phyloP scores from a whole-genome alignment of 768 basidiomycete genomes.

The Boletus insuetus region DNA sequence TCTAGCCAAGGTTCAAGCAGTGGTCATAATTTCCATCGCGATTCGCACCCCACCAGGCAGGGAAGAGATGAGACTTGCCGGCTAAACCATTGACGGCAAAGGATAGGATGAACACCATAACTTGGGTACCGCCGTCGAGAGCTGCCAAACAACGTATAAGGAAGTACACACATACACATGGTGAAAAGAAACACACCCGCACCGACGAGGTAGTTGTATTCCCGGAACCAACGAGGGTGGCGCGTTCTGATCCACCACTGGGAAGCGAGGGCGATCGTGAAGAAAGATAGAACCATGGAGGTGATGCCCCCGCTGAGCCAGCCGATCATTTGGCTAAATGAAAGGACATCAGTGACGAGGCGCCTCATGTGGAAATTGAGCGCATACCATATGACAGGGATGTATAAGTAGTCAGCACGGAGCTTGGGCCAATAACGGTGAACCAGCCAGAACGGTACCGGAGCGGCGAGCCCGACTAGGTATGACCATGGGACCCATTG shows the following conservation, averaged over 20 bases:
- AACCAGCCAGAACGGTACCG: slow-evolving; percentile 41
- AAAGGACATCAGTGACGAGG: neutral
- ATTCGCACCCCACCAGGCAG: slow-evolving; percentile 61
- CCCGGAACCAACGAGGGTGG: slow-evolving; percentile 34
- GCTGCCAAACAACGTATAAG: slow-evolving; percentile 9
- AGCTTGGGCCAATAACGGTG: slow-evolving; percentile 36
- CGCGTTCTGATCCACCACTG: slow-evolving; percentile 39
- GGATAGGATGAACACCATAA: slow-evolving; percentile 55
- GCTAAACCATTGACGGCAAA: slow-evolving; percentile 50
- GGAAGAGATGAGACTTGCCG: slow-evolving; percentile 47
- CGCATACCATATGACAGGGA: slow-evolving; percentile 28
- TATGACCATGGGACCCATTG: slow-evolving; percentile 41
- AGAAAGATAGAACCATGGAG: slow-evolving; percentile 17
- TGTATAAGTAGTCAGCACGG: slow-evolving; percentile 26
- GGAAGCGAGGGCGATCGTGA: slow-evolving; percentile 26
- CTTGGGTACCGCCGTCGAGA: slow-evolving; percentile 43
- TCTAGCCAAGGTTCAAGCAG: slow-evolving; percentile 17
- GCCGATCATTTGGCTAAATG: slow-evolving; percentile 6
- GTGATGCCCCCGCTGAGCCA: slow-evolving; percentile 27
- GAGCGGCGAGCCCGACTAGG: slow-evolving; percentile 32
- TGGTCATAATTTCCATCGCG: slow-evolving; percentile 41
- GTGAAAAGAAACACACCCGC: slow-evolving; percentile 36
- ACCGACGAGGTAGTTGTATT: slow-evolving; percentile 35
- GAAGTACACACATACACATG: too few relatives aligned
- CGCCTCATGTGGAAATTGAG: neutral